Conservation (phyloP, 768 basidiomycete species). For the Antrodiella citrinella region DNA sequence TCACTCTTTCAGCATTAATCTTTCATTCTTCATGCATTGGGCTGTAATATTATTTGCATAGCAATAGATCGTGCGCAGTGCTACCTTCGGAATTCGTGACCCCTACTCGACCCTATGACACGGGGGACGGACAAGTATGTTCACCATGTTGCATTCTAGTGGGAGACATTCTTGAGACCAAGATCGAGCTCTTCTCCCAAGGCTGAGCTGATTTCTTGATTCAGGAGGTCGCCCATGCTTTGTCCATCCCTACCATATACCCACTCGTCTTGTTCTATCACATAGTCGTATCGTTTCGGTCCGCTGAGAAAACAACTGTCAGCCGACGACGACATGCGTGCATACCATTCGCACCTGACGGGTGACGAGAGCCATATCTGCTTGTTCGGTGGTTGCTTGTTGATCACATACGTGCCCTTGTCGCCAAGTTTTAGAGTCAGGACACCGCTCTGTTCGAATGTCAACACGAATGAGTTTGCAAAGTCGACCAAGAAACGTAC, state of each 20-base stretch:
- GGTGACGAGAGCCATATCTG: constrained; percentile 96
- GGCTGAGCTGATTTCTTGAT: constrained; percentile 52
- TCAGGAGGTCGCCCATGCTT: constrained; percentile 53
- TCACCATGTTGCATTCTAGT: constrained; percentile 7
- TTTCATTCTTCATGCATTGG: background rate
- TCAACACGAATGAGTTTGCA: background rate
- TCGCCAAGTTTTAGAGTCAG: constrained; percentile 71
- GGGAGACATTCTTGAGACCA: constrained; percentile 21
- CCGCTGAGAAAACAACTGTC: constrained; percentile 45
- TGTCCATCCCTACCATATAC: constrained; percentile 64
- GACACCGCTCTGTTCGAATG: constrained; percentile 67
- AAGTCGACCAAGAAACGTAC: constrained; percentile 34
- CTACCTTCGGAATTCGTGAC: no score
- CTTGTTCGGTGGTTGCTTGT: constrained; percentile 96
- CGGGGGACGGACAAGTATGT: background rate
- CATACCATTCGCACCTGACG: constrained; percentile 45
- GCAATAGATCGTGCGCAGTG: background rate
- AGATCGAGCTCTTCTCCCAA: constrained; percentile 29
- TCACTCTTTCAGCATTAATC: background rate
- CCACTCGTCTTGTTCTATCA: constrained; percentile 52
- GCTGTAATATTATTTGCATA: background rate
- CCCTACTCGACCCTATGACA: no score
- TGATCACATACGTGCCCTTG: constrained; percentile 87
- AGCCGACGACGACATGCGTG: background rate
- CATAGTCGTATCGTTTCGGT: constrained; percentile 87